phyloP scores from a whole-genome alignment of 2,329 filamentous ascomycete genomes.

The Trichoderma simmonsii region DNA sequence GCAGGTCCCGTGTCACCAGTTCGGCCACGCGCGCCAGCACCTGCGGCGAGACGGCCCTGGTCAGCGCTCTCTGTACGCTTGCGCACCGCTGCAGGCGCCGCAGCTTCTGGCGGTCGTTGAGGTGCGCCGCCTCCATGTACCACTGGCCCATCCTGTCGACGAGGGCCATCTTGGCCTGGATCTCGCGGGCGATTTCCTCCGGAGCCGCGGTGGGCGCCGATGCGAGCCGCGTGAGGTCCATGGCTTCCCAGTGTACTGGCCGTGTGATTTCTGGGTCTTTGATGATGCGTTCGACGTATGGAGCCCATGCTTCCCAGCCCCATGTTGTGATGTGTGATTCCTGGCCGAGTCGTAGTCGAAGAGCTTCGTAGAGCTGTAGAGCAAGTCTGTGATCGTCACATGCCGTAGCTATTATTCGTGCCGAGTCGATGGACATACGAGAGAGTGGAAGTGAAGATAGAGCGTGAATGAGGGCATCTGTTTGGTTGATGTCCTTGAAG shows the following conservation, averaged over 20 bases:
- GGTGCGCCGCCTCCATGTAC: slow-evolving; percentile 29
- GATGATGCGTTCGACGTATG: slow-evolving; percentile 33
- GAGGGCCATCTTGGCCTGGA: slow-evolving; percentile 27
- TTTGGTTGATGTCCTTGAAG: slow-evolving; percentile 20
- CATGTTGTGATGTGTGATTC: slow-evolving; percentile 22
- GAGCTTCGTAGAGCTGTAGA: slow-evolving; percentile 25
- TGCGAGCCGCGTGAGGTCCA: slow-evolving; percentile 23
- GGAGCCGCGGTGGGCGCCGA: neutral
- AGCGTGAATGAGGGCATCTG: slow-evolving; percentile 12
- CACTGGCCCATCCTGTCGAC: slow-evolving; percentile 31
- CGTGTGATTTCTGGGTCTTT: slow-evolving; percentile 29
- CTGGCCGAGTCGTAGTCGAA: slow-evolving; percentile 9
- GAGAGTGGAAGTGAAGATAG: slow-evolving; percentile 16
- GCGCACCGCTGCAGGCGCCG: slow-evolving; percentile 31
- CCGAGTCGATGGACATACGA: slow-evolving; percentile 12
- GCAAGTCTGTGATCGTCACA: slow-evolving; percentile 28
- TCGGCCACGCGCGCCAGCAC: slow-evolving; percentile 29
- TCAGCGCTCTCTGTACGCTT: slow-evolving; percentile 25
- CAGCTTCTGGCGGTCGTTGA: slow-evolving; percentile 32
- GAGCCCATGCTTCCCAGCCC: slow-evolving; percentile 35
- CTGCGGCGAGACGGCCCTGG: slow-evolving; percentile 25
- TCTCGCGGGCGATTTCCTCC: slow-evolving; percentile 15
- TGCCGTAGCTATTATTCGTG: slow-evolving; percentile 21
- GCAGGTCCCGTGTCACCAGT: slow-evolving; percentile 34
- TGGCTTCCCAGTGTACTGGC: slow-evolving; percentile 29